Base-by-base conservation (phyloP, 345 rosid genomes). In the Turritis glabra region DNA sequence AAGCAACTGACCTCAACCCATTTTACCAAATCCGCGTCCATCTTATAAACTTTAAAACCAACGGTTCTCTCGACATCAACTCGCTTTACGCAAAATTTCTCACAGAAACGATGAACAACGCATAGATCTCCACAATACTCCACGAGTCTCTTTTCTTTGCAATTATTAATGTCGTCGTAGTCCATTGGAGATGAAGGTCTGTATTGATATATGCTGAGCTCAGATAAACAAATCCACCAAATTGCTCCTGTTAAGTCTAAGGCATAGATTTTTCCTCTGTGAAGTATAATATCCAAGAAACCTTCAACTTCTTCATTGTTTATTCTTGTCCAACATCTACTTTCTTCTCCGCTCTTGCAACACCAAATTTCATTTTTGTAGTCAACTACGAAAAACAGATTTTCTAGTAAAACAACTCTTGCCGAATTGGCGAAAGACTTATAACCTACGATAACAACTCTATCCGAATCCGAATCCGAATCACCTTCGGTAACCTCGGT, bases 61-160 rank as follows among this genome's bases (percentile, higher is more conserved):
- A 11, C 7, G 1, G 69, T 46, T 35, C 27, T 23, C 11, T 64
- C 21, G 5, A 2, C 1, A 5, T 29, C 12, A 22, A 0, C 3
- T 2, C 3, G 0, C 1, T 14, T 1, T 38, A 8, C 21, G 2
- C 1, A 1, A 26, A 8, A 25, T 14, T 2, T 17, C 18, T 32
- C 13, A 47, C 1, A 19, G 2, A 65, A 47, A 13, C 69, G 25
- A 47, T 47, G 57, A 30, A 65, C 8, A 64, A 48, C 8, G 19
- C 57, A 48, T 12, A 65, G 9, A 27, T 32, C 44, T 48, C 57
- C 57, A 48, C 57, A 19, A 65, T 48, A 30, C 2, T 48, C 70
- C 21, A 65, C 57, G 8, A 65, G 29, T 64, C 68, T 64, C 54
- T 64, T 44, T 14, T 64, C 68, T 44, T 15, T 60, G 21, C 50